These are phyloP conservation scores for Cornus kousa DNA, from an alignment of 148 eudicot genomes.

Conservation along the genomic window DNA sequence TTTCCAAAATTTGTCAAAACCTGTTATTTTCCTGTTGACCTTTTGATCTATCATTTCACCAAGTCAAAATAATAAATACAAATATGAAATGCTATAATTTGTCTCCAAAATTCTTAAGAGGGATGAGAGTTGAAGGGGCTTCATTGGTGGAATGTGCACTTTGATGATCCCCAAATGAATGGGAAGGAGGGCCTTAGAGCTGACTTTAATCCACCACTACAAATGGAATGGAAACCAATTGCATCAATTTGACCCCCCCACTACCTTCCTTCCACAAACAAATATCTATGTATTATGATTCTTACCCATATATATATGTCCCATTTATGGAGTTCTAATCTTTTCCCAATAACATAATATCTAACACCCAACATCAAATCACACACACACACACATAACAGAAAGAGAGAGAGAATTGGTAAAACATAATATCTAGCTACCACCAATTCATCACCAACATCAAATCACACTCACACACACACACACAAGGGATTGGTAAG, in stretches of 20 bases:
- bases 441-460: conserved; percentile 16
- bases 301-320: background rate
- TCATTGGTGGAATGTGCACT: conserved; percentile 9
- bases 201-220: conserved; percentile 28
- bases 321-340: conserved; percentile 27
- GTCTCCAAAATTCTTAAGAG: background rate
- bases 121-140: background rate
- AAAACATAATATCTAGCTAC: too few species aligned
- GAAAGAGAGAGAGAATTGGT: too few species aligned
- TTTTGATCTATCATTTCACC: background rate
- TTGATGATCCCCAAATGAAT: conserved; percentile 19
- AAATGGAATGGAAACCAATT: conserved; percentile 32
- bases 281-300: background rate
- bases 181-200: conserved; percentile 24
- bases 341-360: conserved; percentile 26
- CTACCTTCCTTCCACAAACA: conserved; percentile 22
- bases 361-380: background rate
- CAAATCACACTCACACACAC: conserved; percentile 9
- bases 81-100: too few species aligned
- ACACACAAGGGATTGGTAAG: background rate
- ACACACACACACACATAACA: background rate
- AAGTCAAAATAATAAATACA: background rate
- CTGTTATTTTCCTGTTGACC: background rate
- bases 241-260: conserved; percentile 24
- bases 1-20: background rate